phyloP scores from a whole-genome alignment of 768 basidiomycete species.

The Boletellus ananas region DNA sequence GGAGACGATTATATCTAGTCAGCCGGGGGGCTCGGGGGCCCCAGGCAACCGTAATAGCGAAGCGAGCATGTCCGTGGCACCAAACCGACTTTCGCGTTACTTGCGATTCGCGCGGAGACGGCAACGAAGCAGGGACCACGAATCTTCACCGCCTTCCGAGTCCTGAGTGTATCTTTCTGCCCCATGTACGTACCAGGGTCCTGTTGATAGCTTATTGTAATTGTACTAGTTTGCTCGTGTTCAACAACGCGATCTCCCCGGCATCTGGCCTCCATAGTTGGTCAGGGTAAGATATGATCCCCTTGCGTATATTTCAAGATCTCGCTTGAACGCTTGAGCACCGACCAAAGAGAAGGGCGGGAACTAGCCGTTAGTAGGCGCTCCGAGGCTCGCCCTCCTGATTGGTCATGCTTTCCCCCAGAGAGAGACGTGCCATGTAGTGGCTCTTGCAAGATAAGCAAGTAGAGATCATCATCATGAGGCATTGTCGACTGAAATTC shows the following conservation, averaged over 20 bases:
- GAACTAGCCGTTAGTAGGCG: too few relatives aligned
- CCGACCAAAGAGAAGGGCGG: too few relatives aligned
- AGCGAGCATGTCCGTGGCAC: constrained; percentile 14
- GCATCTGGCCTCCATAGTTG: not conserved
- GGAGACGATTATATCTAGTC: constrained; percentile 50
- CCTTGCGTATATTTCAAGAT: too few relatives aligned
- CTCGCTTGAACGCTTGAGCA: too few relatives aligned
- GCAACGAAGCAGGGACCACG: constrained; percentile 39
- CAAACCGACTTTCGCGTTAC: constrained; percentile 55
- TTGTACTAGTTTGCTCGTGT: not conserved
- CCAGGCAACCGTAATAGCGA: constrained; percentile 11
- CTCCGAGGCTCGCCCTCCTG: too few relatives aligned
- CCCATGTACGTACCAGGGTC: not conserved
- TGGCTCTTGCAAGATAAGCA: not conserved
- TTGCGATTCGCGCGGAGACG: constrained; percentile 49
- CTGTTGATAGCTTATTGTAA: not conserved
- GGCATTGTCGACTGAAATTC: not conserved
- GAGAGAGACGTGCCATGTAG: too few relatives aligned
- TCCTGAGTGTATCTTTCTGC: constrained; percentile 2
- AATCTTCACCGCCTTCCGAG: constrained; percentile 13
- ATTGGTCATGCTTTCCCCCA: too few relatives aligned
- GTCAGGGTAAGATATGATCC: too few relatives aligned
- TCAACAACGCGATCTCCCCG: not conserved
- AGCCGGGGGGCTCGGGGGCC: constrained; percentile 16
- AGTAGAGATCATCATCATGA: not conserved